Evolutionary conservation across 2,329 filamentous ascomycete genomes (phyloP).

Genomic region (Alternaria triticimaculans): DNA sequence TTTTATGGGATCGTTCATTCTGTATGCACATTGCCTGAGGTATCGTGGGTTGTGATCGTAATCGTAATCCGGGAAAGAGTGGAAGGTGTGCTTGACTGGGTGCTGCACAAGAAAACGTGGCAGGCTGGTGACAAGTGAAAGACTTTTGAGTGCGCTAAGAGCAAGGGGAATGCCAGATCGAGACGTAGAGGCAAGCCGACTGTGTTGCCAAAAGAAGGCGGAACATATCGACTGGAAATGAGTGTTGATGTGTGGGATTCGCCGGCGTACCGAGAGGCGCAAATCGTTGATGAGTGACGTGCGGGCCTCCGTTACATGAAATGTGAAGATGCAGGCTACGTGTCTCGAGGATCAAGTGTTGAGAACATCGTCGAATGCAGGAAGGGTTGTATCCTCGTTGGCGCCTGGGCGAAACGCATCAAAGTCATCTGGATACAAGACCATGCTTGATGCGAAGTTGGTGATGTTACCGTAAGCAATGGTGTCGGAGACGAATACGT

Average conservation of each 20-base stretch:
- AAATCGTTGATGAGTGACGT: background rate
- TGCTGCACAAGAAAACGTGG: background rate
- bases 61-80: background rate
- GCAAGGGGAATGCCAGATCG: background rate
- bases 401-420: conserved; percentile 26
- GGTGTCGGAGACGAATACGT: background rate
- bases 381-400: conserved; percentile 28
- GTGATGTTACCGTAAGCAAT: background rate
- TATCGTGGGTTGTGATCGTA: background rate
- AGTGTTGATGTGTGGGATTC: background rate
- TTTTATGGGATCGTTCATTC: background rate
- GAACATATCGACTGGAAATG: background rate
- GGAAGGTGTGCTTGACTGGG: background rate
- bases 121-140: background rate
- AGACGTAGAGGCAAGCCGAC: background rate
- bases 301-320: background rate
- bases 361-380: conserved; percentile 8
- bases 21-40: background rate
- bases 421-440: background rate
- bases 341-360: background rate
- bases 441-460: background rate
- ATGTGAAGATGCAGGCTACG: background rate
- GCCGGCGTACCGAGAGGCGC: background rate
- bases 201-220: background rate
- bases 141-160: background rate